These are phyloP conservation scores for Trichoderma harzianum DNA, from an alignment of 2,329 filamentous ascomycete genomes.

Conservation along the genomic window DNA sequence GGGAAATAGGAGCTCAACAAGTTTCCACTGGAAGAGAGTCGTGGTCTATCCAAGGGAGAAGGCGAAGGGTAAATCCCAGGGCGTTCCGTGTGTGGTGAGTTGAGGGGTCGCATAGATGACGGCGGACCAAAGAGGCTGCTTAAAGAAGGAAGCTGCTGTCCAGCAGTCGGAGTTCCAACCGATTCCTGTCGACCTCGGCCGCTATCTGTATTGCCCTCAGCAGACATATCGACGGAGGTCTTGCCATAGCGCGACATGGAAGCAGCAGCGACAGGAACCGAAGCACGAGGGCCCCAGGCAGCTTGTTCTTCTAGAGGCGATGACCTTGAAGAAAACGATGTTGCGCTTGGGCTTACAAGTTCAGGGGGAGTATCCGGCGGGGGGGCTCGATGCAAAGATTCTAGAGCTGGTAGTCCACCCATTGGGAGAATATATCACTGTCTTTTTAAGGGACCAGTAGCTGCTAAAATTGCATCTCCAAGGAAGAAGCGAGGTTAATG, in stretches of 20 bases:
- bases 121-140: conserved; percentile 56
- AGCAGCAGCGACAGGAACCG: conserved; percentile 46
- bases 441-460: not conserved
- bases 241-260: conserved; percentile 57
- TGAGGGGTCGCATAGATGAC: conserved; percentile 40
- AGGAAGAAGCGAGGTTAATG: not conserved
- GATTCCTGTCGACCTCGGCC: conserved; percentile 36
- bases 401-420: conserved; percentile 51
- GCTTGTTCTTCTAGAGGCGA: conserved; percentile 42
- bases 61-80: conserved; percentile 40
- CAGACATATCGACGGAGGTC: conserved; percentile 42
- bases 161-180: conserved; percentile 29
- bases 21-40: conserved; percentile 37
- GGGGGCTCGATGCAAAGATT: conserved; percentile 49
- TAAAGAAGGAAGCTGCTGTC: conserved; percentile 53
- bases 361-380: conserved; percentile 54
- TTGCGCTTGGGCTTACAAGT: conserved; percentile 50
- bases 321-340: conserved; percentile 45
- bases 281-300: conserved; percentile 40
- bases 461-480: conserved; percentile 17
- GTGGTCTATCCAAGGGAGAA: conserved; percentile 48
- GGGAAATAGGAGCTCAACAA: conserved; percentile 48
- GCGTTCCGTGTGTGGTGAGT: conserved; percentile 47
- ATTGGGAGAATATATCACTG: conserved; percentile 40
- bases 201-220: conserved; percentile 38